phyloP scores from a whole-genome alignment of 1,284 basidiomycete species.

The Hymenochaete sp. region DNA sequence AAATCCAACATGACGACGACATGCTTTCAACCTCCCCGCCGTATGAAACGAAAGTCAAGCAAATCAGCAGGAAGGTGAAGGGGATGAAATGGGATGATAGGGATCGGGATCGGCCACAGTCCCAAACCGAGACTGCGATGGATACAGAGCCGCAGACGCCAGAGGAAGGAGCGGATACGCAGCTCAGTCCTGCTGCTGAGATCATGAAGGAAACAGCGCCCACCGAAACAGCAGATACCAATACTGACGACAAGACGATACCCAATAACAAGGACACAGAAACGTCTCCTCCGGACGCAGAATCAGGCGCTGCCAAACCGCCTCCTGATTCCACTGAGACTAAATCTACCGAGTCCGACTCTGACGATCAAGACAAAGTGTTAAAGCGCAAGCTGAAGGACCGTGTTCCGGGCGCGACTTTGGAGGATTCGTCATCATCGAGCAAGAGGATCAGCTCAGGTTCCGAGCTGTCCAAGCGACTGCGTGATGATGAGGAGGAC shows the following conservation, averaged over 20 bases:
- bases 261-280: neutral
- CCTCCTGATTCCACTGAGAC: neutral
- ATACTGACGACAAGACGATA: neutral
- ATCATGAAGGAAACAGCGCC: neutral
- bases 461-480: slow-evolving; percentile 26
- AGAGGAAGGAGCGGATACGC: neutral
- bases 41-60: slow-evolving; percentile 61
- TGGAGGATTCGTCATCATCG: slow-evolving; percentile 15
- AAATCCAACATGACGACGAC: slow-evolving; percentile 24
- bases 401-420: slow-evolving; percentile 27
- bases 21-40: slow-evolving; percentile 55
- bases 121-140: neutral
- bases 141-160: slow-evolving; percentile 7
- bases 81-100: slow-evolving; percentile 60
- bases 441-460: slow-evolving; percentile 4
- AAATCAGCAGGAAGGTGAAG: slow-evolving; percentile 69
- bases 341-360: slow-evolving; percentile 23
- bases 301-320: neutral
- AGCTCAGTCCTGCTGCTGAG: neutral
- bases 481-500: slow-evolving; percentile 29
- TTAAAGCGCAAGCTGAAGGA: slow-evolving; percentile 56
- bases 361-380: slow-evolving; percentile 45
- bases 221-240: neutral
- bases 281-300: neutral
- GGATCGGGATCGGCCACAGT: slow-evolving; percentile 22